Conservation (phyloP, 768 basidiomycete species). For the Lactifluus echinatus region DNA sequence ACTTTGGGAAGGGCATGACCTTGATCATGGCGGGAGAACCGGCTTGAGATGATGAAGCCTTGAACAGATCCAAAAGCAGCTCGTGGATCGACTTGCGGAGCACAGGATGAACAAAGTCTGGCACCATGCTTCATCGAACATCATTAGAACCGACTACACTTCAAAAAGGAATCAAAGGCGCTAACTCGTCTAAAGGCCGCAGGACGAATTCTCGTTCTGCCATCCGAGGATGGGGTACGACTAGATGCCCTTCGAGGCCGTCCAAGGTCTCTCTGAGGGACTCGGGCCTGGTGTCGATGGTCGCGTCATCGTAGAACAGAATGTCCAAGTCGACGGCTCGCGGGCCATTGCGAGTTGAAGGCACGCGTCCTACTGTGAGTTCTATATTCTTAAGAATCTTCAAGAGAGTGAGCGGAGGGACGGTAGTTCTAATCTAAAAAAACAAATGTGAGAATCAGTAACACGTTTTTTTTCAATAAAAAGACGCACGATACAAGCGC, state of each 20-base stretch:
- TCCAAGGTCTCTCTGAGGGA: constrained; percentile 36
- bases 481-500: constrained; percentile 73
- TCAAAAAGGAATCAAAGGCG: constrained; percentile 13
- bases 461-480: neutral
- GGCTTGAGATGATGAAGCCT: constrained; percentile 21
- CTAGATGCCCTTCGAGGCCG: constrained; percentile 56
- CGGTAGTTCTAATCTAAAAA: constrained; percentile 65
- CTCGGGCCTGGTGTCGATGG: constrained; percentile 49
- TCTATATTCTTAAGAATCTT: constrained; percentile 67
- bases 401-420: constrained; percentile 53
- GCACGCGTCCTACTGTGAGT: constrained; percentile 61
- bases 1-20: constrained; percentile 66
- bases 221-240: constrained; percentile 78
- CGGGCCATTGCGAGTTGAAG: constrained; percentile 77
- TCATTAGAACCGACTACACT: neutral
- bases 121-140: constrained; percentile 61
- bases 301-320: constrained; percentile 54
- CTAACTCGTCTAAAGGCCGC: constrained; percentile 80
- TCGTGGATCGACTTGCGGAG: constrained; percentile 37
- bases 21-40: constrained; percentile 48
- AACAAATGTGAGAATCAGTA: neutral
- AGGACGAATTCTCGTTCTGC: constrained; percentile 89
- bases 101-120: constrained; percentile 59
- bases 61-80: constrained; percentile 37
- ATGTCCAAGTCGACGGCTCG: constrained; percentile 87